Percentiles rank a stretch among this genome's conserved stretches.
phyloP scores from a whole-genome alignment of 2,329 filamentous ascomycete genomes.

The Ciborinia camelliae region DNA sequence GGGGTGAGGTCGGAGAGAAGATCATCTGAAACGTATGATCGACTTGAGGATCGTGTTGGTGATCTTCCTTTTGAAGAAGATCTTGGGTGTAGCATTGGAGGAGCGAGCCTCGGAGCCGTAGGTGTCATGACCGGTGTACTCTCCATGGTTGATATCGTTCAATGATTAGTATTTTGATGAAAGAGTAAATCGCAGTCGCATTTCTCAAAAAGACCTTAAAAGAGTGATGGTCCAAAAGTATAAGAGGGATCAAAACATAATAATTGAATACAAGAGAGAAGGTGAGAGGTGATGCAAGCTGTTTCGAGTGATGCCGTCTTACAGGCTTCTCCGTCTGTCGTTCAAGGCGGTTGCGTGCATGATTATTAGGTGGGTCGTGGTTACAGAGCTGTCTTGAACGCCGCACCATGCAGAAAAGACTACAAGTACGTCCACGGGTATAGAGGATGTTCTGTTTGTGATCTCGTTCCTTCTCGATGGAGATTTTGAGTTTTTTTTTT shows the following conservation, averaged over 20 bases:
- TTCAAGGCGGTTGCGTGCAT: constrained; percentile 20
- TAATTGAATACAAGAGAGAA: not conserved
- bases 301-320: constrained; percentile 16
- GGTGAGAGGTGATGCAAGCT: constrained; percentile 18
- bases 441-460: not conserved
- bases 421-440: not conserved
- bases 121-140: constrained; percentile 25
- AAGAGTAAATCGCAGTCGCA: constrained; percentile 22
- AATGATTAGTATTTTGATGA: constrained; percentile 25
- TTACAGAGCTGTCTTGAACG: constrained; percentile 19
- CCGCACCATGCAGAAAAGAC: not conserved
- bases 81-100: constrained; percentile 24
- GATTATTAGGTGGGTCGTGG: constrained; percentile 17
- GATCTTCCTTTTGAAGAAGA: constrained; percentile 25
- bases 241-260: constrained; percentile 9
- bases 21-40: constrained; percentile 45
- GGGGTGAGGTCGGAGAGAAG: constrained; percentile 61
- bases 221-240: constrained; percentile 17
- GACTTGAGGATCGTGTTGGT: constrained; percentile 29
- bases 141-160: constrained; percentile 27
- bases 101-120: constrained; percentile 27
- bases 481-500: not conserved
- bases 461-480: constrained; percentile 12
- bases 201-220: constrained; percentile 23
- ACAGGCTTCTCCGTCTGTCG: constrained; percentile 12